phyloP scores from a whole-genome alignment of 352 stramenopile genomes.

The Elongisporangium anandrum region DNA sequence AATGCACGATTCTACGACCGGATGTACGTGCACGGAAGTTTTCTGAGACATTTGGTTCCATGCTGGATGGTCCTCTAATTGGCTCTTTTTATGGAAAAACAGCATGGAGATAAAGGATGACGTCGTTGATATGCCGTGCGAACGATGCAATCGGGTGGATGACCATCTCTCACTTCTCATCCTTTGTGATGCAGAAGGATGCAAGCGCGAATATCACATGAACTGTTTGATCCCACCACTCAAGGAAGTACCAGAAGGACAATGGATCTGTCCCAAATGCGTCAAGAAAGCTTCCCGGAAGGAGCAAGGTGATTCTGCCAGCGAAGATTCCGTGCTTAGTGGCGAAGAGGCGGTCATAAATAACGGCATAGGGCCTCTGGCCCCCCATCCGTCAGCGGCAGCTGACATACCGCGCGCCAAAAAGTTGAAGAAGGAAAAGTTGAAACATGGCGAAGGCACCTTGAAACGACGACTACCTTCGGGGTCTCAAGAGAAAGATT shows the following conservation, averaged over 20 bases:
- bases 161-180: conserved; percentile 81
- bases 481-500: conserved; percentile 24
- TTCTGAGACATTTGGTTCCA: neutral
- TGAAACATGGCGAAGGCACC: conserved; percentile 42
- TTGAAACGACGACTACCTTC: conserved; percentile 56
- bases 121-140: conserved; percentile 72
- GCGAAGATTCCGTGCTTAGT: neutral
- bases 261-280: conserved; percentile 80
- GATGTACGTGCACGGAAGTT: conserved; percentile 44
- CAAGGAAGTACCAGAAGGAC: conserved; percentile 45
- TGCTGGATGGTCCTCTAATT: neutral
- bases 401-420: conserved; percentile 9
- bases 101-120: conserved; percentile 73
- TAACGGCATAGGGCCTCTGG: neutral
- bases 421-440: conserved; percentile 57
- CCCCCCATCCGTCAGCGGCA: neutral
- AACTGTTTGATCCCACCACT: conserved; percentile 74
- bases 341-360: neutral
- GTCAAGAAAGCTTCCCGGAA: conserved; percentile 14
- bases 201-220: conserved; percentile 86
- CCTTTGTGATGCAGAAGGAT: conserved; percentile 79
- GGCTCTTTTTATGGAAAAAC: conserved; percentile 1
- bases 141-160: conserved; percentile 76
- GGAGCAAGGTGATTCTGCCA: neutral
- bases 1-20: conserved; percentile 68